Percentiles rank a stretch among this genome's conserved stretches.
Conservation (phyloP, 192 early-diverging fungal genomes). For the Coemansia sp. region DNA sequence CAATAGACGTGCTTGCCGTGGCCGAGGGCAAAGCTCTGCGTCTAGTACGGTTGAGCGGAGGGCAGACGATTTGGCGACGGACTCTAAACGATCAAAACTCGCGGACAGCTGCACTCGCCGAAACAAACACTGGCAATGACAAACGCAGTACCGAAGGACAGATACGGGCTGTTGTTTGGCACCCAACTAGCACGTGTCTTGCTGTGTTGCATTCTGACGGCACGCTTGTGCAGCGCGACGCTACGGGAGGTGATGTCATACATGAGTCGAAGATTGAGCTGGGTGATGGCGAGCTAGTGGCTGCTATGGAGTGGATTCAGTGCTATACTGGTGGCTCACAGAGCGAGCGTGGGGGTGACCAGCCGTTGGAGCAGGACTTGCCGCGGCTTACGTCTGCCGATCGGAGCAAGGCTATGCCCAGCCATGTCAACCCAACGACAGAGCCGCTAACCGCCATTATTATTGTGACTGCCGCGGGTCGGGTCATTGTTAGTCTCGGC, state of each 20-base stretch:
- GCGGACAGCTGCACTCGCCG: not conserved
- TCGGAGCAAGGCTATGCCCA: conserved; percentile 28
- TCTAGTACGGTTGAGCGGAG: conserved; percentile 44
- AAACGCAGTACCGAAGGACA: conserved; percentile 4
- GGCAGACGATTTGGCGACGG: conserved; percentile 46
- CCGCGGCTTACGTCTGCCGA: conserved; percentile 28
- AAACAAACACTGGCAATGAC: not conserved
- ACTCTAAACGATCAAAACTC: conserved; percentile 17
- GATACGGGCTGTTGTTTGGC: conserved; percentile 37
- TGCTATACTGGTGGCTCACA: not conserved
- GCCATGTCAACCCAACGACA: conserved; percentile 19
- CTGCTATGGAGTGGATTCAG: conserved; percentile 35
- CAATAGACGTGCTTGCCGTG: conserved; percentile 40
- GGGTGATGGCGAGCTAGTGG: conserved; percentile 9
- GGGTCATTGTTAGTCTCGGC: conserved; percentile 31
- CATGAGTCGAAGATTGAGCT: conserved; percentile 31
- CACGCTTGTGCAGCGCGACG: conserved; percentile 39
- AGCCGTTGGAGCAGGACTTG: conserved; percentile 25
- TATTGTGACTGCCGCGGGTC: conserved; percentile 15
- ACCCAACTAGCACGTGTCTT: conserved; percentile 22
- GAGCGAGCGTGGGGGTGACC: not conserved
- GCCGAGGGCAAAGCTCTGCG: conserved; percentile 39
- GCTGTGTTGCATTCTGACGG: conserved; percentile 40
- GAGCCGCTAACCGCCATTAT: conserved; percentile 32
- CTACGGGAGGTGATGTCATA: conserved; percentile 35